Percentiles rank a stretch among this genome's conserved stretches.
Conservation (phyloP, 768 basidiomycete species). For the Podaxis carcinomalis region DNA sequence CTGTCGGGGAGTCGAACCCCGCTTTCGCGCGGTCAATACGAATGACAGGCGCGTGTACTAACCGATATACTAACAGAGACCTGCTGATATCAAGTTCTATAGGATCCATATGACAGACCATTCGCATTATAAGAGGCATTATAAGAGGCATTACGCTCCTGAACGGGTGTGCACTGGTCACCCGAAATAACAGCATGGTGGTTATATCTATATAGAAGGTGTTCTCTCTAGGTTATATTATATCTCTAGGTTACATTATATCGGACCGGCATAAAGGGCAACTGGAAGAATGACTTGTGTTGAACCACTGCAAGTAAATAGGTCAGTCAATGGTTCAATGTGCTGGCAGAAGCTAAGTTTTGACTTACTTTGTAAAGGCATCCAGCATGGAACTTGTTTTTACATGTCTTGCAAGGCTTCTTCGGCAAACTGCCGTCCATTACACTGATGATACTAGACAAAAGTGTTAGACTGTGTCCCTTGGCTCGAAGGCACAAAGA, state of each 20-base stretch:
- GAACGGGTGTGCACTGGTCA: too few species aligned
- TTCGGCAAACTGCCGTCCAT: conserved; percentile 84
- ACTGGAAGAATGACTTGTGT: conserved; percentile 81
- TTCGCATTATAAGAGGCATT: too few species aligned
- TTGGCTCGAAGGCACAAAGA: not conserved
- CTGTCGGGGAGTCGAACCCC: conserved; percentile 19
- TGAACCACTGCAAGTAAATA: conserved; percentile 66
- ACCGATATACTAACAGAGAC: conserved; percentile 11
- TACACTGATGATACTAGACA: conserved; percentile 76
- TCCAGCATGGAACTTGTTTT: conserved; percentile 88
- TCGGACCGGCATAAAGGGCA: conserved; percentile 91
- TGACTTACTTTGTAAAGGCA: conserved; percentile 78
- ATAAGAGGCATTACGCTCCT: too few species aligned
- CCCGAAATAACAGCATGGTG: too few species aligned
- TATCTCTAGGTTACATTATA: conserved; percentile 42
- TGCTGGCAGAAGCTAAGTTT: not conserved
- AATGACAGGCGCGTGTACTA: conserved; percentile 8
- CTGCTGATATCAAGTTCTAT: not conserved
- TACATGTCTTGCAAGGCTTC: conserved; percentile 92
- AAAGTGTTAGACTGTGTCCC: not conserved
- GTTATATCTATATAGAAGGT: not conserved
- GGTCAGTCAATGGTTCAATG: not conserved
- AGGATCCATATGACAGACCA: too few species aligned
- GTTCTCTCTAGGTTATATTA: conserved; percentile 37
- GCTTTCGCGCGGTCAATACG: conserved; percentile 15